Base-by-base conservation (phyloP, 495 filamentous ascomycete genomes). In the Neurospora hispaniola region DNA sequence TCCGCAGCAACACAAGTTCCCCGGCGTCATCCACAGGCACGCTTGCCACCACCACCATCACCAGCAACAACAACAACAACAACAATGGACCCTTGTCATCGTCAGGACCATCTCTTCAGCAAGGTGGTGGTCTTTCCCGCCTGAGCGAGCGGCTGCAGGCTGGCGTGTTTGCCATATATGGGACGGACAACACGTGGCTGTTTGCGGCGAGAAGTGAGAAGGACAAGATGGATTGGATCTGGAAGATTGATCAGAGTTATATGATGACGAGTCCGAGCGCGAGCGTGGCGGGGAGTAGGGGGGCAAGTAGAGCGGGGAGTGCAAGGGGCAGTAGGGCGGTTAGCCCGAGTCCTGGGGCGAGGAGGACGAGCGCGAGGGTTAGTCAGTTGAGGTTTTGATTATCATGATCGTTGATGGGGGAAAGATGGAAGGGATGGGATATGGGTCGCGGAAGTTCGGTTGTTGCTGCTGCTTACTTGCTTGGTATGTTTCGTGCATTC, bases 171-270 rank as follows among this genome's bases (percentile, higher is more conserved):
- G 96, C 96, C 14, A 88, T 99, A 68, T 98, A 97, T 78, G 95
- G 93, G 44, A 90, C 90, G 73, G 89, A 95, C 77, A 97, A 97
- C 77, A 96, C 94, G 44, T 99, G 92, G 88, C 84, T 99, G 70
- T 98, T 99, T 82, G 93, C 93, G 35, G 92, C 93, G 59, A 85
- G 93, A 69, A 93, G 88, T 72, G 94, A 97, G 83, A 84, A 89
- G 16, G 93, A 97, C 77, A 97, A 96, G 84, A 89, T 93, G 35
- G 94, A 98, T 78, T 99, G 96, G 96, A 96, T 98, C 76, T 83
- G 93, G 76, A 90, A 89, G 78, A 91, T 97, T 73, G 89, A 90
- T 75, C 88, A 90, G 76, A 83, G 81, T 54, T 85, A 81, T 73
- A 48, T 76, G 38, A 76, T 76, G 70, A 79, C 81, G 18, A 76